Conservation (phyloP, 1,139 yeast genomes). For the Yamadazyma epiphylla region DNA sequence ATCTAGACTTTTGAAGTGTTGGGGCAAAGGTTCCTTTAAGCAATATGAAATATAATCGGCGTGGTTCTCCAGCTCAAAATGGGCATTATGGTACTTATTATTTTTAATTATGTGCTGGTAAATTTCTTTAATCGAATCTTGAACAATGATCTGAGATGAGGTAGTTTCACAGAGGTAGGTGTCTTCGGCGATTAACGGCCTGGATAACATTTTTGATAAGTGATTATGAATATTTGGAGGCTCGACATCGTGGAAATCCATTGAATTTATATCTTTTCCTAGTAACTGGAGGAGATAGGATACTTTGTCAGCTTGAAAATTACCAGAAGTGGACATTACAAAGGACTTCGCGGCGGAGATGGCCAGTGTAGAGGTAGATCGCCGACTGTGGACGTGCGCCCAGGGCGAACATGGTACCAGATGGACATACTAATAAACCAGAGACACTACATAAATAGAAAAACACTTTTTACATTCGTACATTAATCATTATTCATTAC, state of each 20-base stretch:
- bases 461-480: too few species aligned
- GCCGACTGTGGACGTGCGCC: too few species aligned
- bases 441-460: too few species aligned
- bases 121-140: slow-evolving; percentile 26
- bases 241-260: slow-evolving; percentile 14
- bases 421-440: too few species aligned
- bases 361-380: too few species aligned
- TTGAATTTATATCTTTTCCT: slow-evolving; percentile 10
- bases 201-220: slow-evolving; percentile 13
- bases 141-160: slow-evolving; percentile 38
- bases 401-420: too few species aligned
- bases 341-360: slow-evolving; percentile 8
- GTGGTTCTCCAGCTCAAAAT: slow-evolving; percentile 17
- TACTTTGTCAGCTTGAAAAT: slow-evolving; percentile 12
- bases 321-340: slow-evolving; percentile 11
- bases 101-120: slow-evolving; percentile 16
- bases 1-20: slow-evolving; percentile 52
- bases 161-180: slow-evolving; percentile 31
- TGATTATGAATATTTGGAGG: slow-evolving; percentile 10
- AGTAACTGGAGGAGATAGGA: slow-evolving; percentile 15
- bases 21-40: slow-evolving; percentile 37
- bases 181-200: slow-evolving; percentile 13
- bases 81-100: slow-evolving; percentile 8
- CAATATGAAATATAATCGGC: slow-evolving; percentile 10
- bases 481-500: slow-evolving; percentile 8